Evolutionary conservation across 2,329 filamentous ascomycete species (phyloP), one percentile per base, ranked within the genome.

Genomic region (Neophaeococcomyces aloes): DNA sequence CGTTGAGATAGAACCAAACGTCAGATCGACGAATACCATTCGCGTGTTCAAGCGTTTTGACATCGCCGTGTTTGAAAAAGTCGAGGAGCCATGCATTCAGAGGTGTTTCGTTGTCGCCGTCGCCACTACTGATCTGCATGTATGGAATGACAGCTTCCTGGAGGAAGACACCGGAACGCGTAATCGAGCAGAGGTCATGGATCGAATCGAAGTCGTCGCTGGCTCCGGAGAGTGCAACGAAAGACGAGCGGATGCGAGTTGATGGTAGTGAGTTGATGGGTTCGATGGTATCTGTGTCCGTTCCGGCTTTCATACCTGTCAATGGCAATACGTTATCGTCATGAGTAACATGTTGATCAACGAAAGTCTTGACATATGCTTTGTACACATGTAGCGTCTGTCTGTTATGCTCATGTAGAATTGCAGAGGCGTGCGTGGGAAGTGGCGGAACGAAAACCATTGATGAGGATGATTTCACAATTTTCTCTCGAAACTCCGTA

Each of bases 1-100:
- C 74, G 48, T 86, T 84, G 2, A 87, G 67, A 2, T 73, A 57
- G 54, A 81, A 87, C 83, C 83, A 88, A 7, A 85, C 70, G 36
- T 86, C 80, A 3, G 75, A 74, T 1, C 66, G 63, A 34, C 74
- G 75, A 56, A 89, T 78, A 2, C 72, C 69, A 56, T 89, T 88
- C 23, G 78, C 80, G 0, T 60, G 63, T 10, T 75, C 72, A 2
- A 88, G 63, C 0, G 76, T 72, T 1, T 67, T 57, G 17, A 79
- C 59, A 55, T 81, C 75, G 3, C 82, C 83, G 53, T 88, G 79
- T 60, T 78, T 83, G 69, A 76, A 87, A 61, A 87, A 89, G 59
- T 88, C 81, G 47, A 81, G 77, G 1, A 88, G 63, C 43, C 62
- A 65, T 0, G 62, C 62, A 40, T 66, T 65, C 11, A 65, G 48